A percentile compares a stretch with the other conserved stretches of the same genome.
These are phyloP conservation scores for Scheffersomyces illinoinensis DNA, from an alignment of 1,139 yeast species.

Conservation along the genomic window DNA sequence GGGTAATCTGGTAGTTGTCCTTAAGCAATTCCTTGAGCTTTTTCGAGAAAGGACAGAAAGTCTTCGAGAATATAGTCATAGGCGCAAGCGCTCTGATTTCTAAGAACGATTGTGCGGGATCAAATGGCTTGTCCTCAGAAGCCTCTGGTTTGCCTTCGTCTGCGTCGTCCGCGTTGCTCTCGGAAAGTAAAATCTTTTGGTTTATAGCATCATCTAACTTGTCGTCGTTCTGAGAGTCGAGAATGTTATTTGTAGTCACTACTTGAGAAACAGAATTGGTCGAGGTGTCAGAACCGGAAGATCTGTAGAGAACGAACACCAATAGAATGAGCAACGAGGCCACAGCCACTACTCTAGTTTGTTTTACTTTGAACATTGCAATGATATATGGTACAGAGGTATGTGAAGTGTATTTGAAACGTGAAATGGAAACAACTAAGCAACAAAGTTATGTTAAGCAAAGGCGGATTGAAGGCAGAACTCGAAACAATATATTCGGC, in stretches of 20 bases:
- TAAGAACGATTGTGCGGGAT: constrained; percentile 61
- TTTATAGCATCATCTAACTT: constrained; percentile 43
- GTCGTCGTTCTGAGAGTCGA: constrained; percentile 37
- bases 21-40: constrained; percentile 65
- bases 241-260: constrained; percentile 16
- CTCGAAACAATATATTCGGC: not conserved
- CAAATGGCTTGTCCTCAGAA: constrained; percentile 33
- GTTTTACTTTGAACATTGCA: constrained; percentile 19
- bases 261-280: constrained; percentile 1
- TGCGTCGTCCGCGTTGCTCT: not conserved
- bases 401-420: not conserved
- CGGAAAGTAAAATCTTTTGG: constrained; percentile 28
- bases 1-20: constrained; percentile 68
- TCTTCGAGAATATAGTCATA: constrained; percentile 68
- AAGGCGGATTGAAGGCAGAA: not conserved
- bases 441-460: not conserved
- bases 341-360: constrained; percentile 18
- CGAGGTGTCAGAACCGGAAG: constrained; percentile 6
- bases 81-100: constrained; percentile 66
- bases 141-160: constrained; percentile 1
- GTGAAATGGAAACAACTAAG: not conserved
- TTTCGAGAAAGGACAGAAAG: constrained; percentile 75
- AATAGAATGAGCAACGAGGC: constrained; percentile 15
- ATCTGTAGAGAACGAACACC: constrained; percentile 14
- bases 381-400: not conserved